Conservation (phyloP, 2,329 filamentous ascomycete species). For the Dendryphion nanum region DNA sequence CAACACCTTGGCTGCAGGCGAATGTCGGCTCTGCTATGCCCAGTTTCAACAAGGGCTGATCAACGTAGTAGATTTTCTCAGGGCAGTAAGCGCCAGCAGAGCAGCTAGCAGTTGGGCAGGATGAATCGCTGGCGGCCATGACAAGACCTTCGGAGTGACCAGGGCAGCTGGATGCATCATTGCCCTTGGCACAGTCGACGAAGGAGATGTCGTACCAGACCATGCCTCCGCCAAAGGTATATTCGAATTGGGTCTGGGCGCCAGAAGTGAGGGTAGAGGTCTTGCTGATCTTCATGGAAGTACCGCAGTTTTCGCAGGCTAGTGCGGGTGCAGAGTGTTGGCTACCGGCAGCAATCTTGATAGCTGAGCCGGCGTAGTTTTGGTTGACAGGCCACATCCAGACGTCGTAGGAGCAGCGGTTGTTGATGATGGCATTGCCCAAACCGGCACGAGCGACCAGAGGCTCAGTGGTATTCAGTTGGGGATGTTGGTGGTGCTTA, state of each 20-base stretch:
- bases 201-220: slow-evolving; percentile 13
- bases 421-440: slow-evolving; percentile 7
- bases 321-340: slow-evolving; percentile 1
- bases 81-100: slow-evolving; percentile 1
- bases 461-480: too few species aligned
- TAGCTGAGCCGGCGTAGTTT: too few species aligned
- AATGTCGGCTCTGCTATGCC: slow-evolving; percentile 1
- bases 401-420: slow-evolving; percentile 11
- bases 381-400: slow-evolving; percentile 6
- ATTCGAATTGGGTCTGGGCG: slow-evolving; percentile 8
- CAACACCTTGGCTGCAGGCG: slow-evolving; percentile 2
- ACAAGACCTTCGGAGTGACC: slow-evolving; percentile 3
- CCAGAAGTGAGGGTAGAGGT: slow-evolving; percentile 2
- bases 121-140: slow-evolving; percentile 2
- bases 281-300: slow-evolving; percentile 9
- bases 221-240: neutral
- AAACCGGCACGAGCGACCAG: too few species aligned
- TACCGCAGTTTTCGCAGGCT: slow-evolving; percentile 7
- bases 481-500: too few species aligned
- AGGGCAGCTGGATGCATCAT: slow-evolving; percentile 7
- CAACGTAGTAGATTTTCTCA: slow-evolving; percentile 4
- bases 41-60: slow-evolving; percentile 3
- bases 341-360: slow-evolving; percentile 1
- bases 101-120: slow-evolving; percentile 3
- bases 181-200: slow-evolving; percentile 10